Percentiles rank a stretch among this genome's conserved stretches.
Conservation (phyloP, 1,139 yeast genomes). For the Taphrina pruni region DNA sequence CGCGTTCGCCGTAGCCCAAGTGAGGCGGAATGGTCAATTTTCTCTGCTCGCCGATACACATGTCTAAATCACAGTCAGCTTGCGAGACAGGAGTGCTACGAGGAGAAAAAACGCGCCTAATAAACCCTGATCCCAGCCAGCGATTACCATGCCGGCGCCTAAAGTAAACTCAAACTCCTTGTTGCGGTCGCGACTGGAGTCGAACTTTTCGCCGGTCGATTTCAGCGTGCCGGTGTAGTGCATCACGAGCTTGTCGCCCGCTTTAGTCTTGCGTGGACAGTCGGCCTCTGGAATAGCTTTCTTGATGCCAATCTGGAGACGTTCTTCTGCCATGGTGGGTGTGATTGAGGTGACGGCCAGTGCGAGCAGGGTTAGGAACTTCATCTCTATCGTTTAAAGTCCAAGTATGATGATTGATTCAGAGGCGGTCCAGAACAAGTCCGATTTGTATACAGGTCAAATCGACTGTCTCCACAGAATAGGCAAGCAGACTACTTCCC, state of each 20-base stretch:
- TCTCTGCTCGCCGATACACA: slow-evolving; percentile 89
- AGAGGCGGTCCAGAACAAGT: too few species aligned
- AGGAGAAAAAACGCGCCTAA: neutral
- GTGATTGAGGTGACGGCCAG: slow-evolving; percentile 9
- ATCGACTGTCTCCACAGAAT: too few species aligned
- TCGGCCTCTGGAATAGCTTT: slow-evolving; percentile 25
- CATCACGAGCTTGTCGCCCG: slow-evolving; percentile 90
- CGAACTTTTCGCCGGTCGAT: slow-evolving; percentile 92
- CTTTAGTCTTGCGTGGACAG: slow-evolving; percentile 64
- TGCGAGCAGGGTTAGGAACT: slow-evolving; percentile 1
- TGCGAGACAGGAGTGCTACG: slow-evolving; percentile 56
- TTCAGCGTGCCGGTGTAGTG: slow-evolving; percentile 93
- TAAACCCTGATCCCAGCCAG: slow-evolving; percentile 98
- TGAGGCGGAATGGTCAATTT: slow-evolving; percentile 76
- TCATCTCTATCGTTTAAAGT: neutral
- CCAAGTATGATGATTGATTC: neutral
- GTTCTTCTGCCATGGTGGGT: slow-evolving; percentile 13
- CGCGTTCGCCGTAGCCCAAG: slow-evolving; percentile 72
- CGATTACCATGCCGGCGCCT: slow-evolving; percentile 98
- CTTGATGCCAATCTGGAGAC: slow-evolving; percentile 40
- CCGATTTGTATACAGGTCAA: too few species aligned
- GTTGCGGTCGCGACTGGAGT: slow-evolving; percentile 87
- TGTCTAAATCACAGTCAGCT: slow-evolving; percentile 53
- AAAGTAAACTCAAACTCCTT: slow-evolving; percentile 89
- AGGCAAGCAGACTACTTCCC: too few species aligned